Evolutionary conservation across 805 yeast species (phyloP), one percentile per base, ranked within the genome.

Genomic region (Candida insectorum): DNA sequence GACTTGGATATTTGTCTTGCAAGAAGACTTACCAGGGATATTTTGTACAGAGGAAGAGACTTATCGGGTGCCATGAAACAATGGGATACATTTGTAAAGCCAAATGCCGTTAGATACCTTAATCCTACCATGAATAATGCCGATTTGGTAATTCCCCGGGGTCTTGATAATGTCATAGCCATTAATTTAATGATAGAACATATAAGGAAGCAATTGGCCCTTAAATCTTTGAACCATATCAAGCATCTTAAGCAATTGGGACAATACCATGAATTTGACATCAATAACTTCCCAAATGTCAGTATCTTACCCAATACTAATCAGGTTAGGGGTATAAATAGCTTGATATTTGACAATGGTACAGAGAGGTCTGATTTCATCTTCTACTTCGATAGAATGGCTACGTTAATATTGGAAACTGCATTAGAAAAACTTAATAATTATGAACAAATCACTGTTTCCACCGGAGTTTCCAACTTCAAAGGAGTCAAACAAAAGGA

Each of bases 1-100:
- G 97, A 89, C 50, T 67, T 88, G 45, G 98, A 93, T 53, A 75
- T 91, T 11, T 93, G 98, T 58, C 69, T 93, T 47, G 89, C 96
- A 4, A 71, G 98, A 49, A 69, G 98, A 48, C 63, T 93, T 27
- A 77, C 85, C 4, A 70, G 98, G 50, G 98, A 93, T 55, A 88
- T 87, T 33, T 69, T 85, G 10, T 79, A 81, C 40, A 68, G 98
- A 40, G 96, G 95, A 1, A 67, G 98, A 39, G 96, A 89, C 47
- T 63, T 89, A 22, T 68, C 62, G 4, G 95, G 96, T 1, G 83
- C 89, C 12, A 71, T 93, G 39, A 72, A 76, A 44, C 98, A 93
- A 52, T 93, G 97, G 97, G 81, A 85, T 43, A 58, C 65, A 16
- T 89, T 81, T 56, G 98, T 93, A 17, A 93, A 91, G 56, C 98